Evolutionary conservation across 163 green algal genomes (phyloP), one percentile per base, ranked within the genome.

Genomic region (Scenedesmus sp.): DNA sequence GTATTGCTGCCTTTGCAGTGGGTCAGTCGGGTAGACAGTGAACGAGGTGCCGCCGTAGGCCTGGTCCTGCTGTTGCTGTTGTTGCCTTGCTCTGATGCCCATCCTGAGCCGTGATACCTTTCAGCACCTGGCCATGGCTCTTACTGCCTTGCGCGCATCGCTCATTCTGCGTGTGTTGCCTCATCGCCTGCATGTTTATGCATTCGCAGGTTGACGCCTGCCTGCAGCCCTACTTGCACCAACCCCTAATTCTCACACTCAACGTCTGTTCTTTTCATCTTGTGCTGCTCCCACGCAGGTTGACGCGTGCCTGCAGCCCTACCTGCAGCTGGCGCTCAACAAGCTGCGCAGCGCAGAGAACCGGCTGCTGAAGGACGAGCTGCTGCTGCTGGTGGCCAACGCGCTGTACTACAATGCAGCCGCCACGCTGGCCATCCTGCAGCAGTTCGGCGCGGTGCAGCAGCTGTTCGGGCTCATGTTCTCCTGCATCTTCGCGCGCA

Each of bases 391-490:
- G 81, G 95, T 98, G 52, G 97, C 97, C 54, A 97, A 98, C 56
- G 95, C 95, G 7, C 92, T 99, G 52, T 98, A 98, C 95, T 99
- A 99, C 96, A 98, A 99, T 90, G 77, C 97, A 6, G 16, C 67
- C 16, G 95, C 99, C 46, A 93, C 97, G 10, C 90, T 99, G 83
- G 54, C 9, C 89, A 83, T 92, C 93, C 82, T 94, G 79, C 16
- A 90, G 73, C 34, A 88, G 52, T 76, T 89, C 88, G 91, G 91
- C 87, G 66, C 94, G 96, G 54, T 97, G 62, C 56, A 86, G n/a
- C 26, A 79, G 55, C 93, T 97, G 88, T 96, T 99, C 34, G 67
- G 74, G 10, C 95, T 91, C 23, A 97, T 95, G 96, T 95, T 96
- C 56, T 62, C 93, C 74, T 96, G 95, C 93, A 95, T 97, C 74